Base-by-base conservation (phyloP, 208 protist species). In the Acanthamoeba sp. region DNA sequence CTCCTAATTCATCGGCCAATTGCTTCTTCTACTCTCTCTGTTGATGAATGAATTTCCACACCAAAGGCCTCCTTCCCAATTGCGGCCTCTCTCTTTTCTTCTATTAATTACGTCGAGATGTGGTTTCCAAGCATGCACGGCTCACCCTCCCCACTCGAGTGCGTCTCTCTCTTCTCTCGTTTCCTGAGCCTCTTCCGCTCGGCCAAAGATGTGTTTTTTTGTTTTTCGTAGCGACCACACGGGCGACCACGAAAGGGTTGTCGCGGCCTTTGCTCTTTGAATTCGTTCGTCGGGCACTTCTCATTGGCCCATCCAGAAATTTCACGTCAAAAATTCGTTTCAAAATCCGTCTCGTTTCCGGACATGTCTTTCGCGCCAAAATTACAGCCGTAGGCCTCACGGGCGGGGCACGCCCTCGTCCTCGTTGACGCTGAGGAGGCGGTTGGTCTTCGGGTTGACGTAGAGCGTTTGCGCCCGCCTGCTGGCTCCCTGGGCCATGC, bases 391-490 rank as follows among this genome's bases (percentile, higher is more conserved):
- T n/a, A n/a, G n/a, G n/a, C n/a, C 42, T 64, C 27, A 64, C 57
- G 57, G 69, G 69, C 69, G 69, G 2, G n/a, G 69, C 4, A 32
- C 38, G 14, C 50, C 73, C 6, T 82, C 42, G 20, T 52, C 73
- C 73, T 82, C 73, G 73, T 82, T 52, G 12, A 82, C 73, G 40
- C 73, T 82, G 24, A 82, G 34, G 73, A 82, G 34, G 32, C 73
- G 73, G 42, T 82, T 50, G 73, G 73, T 82, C 6, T 50, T 32
- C 7, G 38, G 73, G 27, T 50, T 82, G 38, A 82, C 40, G 42
- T 82, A 82, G 5, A 82, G 36, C 73, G 73, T 82, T 10, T 42
- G 36, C 24, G 73, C 38, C n/a, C 73, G 12, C n/a, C 73, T 3
- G 73, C 5, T 38, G 64, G 4, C 34, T 2, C 9, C 9, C 27